These are phyloP conservation scores for Tieghemostelium lacteum DNA, from an alignment of 78 protist genomes.

Conservation along the genomic window DNA sequence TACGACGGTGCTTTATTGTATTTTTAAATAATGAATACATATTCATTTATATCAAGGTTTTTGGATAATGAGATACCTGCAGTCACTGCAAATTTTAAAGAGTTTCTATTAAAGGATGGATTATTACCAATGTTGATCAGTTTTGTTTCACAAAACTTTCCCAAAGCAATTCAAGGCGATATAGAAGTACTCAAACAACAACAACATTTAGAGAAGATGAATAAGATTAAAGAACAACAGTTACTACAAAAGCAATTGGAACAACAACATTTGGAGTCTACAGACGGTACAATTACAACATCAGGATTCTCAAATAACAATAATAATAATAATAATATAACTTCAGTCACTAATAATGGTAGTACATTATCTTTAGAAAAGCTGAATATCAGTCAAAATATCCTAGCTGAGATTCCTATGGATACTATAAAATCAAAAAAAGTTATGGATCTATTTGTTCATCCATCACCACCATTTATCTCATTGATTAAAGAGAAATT, in stretches of 20 bases:
- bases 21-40: background rate
- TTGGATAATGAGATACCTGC: constrained; percentile 59
- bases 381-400: background rate
- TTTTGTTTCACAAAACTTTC: constrained; percentile 43
- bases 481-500: constrained; percentile 45
- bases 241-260: background rate
- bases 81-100: constrained; percentile 32
- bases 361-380: background rate
- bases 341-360: background rate
- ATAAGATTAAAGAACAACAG: too few relatives aligned
- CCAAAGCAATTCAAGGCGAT: constrained; percentile 4
- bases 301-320: background rate
- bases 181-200: background rate
- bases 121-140: constrained; percentile 29
- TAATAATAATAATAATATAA: too few relatives aligned
- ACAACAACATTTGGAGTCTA: background rate
- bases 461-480: constrained; percentile 64
- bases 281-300: background rate
- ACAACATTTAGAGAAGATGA: too few relatives aligned
- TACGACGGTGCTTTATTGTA: too few relatives aligned
- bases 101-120: constrained; percentile 46
- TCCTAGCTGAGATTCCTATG: background rate
- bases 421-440: constrained; percentile 39
- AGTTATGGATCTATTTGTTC: constrained; percentile 59
- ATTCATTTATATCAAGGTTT: constrained; percentile 52